phyloP scores from a whole-genome alignment of 768 basidiomycete species.

The Lentinula sp. region DNA sequence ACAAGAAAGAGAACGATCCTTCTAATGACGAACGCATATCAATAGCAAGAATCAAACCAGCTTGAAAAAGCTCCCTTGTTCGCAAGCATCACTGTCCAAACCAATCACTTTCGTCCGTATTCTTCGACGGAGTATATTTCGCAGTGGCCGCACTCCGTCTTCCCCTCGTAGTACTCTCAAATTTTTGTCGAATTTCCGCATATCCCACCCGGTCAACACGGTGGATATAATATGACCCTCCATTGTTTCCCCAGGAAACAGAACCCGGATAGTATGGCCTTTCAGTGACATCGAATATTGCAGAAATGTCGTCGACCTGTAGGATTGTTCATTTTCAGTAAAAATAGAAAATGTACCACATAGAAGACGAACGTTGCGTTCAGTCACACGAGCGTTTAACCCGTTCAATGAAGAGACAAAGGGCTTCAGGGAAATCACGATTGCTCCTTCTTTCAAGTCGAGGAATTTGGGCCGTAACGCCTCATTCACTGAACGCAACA shows the following conservation, averaged over 20 bases:
- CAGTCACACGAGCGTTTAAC: constrained; percentile 70
- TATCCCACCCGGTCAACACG: constrained; percentile 73
- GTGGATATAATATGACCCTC: constrained; percentile 71
- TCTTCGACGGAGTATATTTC: neutral
- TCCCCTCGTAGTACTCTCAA: constrained; percentile 41
- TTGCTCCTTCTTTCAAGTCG: constrained; percentile 90
- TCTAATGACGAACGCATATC: neutral
- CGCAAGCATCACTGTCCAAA: neutral
- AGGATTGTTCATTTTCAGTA: constrained; percentile 1
- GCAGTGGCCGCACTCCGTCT: constrained; percentile 8
- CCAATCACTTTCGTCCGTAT: constrained; percentile 6
- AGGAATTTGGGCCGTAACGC: constrained; percentile 83
- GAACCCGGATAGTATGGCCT: constrained; percentile 62
- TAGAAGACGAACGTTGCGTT: constrained; percentile 60
- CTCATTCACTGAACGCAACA: constrained; percentile 64
- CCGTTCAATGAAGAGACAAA: constrained; percentile 71
- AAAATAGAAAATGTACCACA: neutral
- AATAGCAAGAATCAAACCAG: neutral
- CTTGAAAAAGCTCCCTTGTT: neutral
- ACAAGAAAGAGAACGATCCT: neutral
- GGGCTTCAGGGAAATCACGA: constrained; percentile 82
- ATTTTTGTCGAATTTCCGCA: constrained; percentile 48
- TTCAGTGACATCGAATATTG: constrained; percentile 76
- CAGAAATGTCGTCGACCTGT: constrained; percentile 72
- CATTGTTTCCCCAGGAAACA: constrained; percentile 76